Evolutionary conservation across 1,139 yeast genomes (phyloP).

Genomic region (Pneumocystis murina): DNA sequence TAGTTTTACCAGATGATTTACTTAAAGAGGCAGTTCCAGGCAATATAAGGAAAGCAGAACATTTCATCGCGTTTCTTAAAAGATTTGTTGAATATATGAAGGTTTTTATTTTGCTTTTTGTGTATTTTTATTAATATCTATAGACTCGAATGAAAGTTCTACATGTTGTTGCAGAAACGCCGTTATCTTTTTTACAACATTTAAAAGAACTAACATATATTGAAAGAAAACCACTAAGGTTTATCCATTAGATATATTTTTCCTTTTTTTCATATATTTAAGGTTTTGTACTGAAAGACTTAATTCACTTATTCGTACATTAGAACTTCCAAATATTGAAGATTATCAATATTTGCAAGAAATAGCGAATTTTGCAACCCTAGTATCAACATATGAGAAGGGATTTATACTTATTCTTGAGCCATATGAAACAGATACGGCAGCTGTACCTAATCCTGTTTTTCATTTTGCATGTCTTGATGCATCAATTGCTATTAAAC

Average conservation of each 20-base stretch:
- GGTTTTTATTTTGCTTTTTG: constrained; percentile 3
- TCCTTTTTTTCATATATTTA: neutral
- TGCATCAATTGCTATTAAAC: constrained; percentile 95
- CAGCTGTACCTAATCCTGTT: constrained; percentile 97
- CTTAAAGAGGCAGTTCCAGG: constrained; percentile 93
- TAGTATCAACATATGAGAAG: constrained; percentile 83
- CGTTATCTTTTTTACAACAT: constrained; percentile 81
- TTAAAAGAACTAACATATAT: constrained; percentile 83
- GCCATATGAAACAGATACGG: constrained; percentile 92
- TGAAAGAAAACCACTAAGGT: constrained; percentile 70
- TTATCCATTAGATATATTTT: neutral
- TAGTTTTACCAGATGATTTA: constrained; percentile 62
- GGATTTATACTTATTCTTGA: constrained; percentile 87
- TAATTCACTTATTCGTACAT: constrained; percentile 71
- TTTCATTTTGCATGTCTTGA: constrained; percentile 86
- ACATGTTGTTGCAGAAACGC: constrained; percentile 94
- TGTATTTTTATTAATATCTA: neutral
- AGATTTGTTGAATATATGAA: constrained; percentile 86
- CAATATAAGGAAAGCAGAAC: constrained; percentile 90
- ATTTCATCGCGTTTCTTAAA: constrained; percentile 80
- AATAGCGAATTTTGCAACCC: constrained; percentile 90
- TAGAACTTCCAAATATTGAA: constrained; percentile 77
- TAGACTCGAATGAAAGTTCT: constrained; percentile 86
- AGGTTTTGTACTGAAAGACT: constrained; percentile 77
- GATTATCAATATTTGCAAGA: constrained; percentile 88